phyloP scores from a whole-genome alignment of 208 protist species.

The Crithidia fasciculata region DNA sequence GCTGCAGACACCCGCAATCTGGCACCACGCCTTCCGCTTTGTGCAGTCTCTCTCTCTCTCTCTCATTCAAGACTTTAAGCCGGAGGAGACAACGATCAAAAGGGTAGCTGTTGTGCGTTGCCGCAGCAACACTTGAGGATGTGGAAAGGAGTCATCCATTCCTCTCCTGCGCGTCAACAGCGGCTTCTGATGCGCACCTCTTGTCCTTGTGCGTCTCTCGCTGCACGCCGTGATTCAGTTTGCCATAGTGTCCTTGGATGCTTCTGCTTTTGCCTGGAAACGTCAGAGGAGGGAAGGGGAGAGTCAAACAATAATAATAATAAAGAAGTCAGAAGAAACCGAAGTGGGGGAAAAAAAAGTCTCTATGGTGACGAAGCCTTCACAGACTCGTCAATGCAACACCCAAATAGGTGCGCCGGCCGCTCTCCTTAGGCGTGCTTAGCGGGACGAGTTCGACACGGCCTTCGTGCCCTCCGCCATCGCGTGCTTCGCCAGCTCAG shows the following conservation, averaged over 20 bases:
- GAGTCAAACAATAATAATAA: not conserved
- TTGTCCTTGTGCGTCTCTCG: not conserved
- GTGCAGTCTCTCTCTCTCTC: too few species aligned
- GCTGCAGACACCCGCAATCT: too few species aligned
- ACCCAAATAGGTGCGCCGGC: too few species aligned
- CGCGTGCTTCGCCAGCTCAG: conserved; percentile 98
- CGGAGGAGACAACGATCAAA: too few species aligned
- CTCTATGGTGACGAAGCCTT: conserved; percentile 16
- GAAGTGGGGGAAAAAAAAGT: not conserved
- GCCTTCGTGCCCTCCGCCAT: conserved; percentile 99
- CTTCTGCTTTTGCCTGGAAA: conserved; percentile 7
- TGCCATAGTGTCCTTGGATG: not conserved
- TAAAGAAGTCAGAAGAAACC: not conserved
- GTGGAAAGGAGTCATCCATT: too few species aligned
- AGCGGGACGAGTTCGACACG: conserved; percentile 87
- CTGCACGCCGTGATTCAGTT: not conserved
- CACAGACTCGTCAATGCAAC: not conserved
- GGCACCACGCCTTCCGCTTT: too few species aligned
- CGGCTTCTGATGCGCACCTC: too few species aligned
- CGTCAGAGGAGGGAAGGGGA: conserved; percentile 15
- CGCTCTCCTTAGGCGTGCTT: not conserved
- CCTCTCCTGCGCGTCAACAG: too few species aligned
- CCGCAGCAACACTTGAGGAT: too few species aligned
- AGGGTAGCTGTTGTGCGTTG: too few species aligned
- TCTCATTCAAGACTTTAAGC: too few species aligned